Evolutionary conservation across 2,329 filamentous ascomycete genomes (phyloP).

Genomic region (Claviceps humidiphila): DNA sequence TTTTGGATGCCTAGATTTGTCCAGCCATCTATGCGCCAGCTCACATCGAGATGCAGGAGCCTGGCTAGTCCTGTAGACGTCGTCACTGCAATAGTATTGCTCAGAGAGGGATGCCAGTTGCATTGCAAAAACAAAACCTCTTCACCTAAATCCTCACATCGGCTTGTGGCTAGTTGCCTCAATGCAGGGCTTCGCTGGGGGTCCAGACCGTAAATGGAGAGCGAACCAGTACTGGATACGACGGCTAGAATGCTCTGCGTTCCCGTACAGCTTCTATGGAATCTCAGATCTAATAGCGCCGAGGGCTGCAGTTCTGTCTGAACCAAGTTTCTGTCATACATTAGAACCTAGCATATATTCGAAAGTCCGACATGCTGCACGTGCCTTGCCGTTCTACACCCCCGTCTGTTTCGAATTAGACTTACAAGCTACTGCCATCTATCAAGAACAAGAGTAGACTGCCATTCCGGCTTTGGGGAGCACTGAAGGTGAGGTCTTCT

Average conservation of each 20-base stretch:
- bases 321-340: conserved; percentile 16
- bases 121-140: conserved; percentile 58
- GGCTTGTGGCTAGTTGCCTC: conserved; percentile 29
- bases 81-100: conserved; percentile 51
- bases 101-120: conserved; percentile 51
- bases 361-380: not conserved
- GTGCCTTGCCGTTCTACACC: not conserved
- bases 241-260: conserved; percentile 48
- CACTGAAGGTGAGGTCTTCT: conserved; percentile 12
- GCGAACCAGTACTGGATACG: conserved; percentile 62
- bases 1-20: conserved; percentile 32
- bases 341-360: not conserved
- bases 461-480: conserved; percentile 54
- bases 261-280: conserved; percentile 37
- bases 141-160: conserved; percentile 36
- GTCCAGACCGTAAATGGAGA: conserved; percentile 49
- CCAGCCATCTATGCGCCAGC: conserved; percentile 24
- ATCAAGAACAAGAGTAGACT: conserved; percentile 57
- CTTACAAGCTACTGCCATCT: conserved; percentile 42
- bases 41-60: conserved; percentile 34
- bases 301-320: conserved; percentile 52
- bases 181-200: conserved; percentile 22
- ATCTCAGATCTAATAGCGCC: conserved; percentile 77
- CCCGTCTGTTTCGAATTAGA: conserved; percentile 3
- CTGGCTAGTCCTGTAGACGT: conserved; percentile 55